These are phyloP conservation scores for Chloropicon primus DNA, from an alignment of 139 green algal species.

Conservation along the genomic window DNA sequence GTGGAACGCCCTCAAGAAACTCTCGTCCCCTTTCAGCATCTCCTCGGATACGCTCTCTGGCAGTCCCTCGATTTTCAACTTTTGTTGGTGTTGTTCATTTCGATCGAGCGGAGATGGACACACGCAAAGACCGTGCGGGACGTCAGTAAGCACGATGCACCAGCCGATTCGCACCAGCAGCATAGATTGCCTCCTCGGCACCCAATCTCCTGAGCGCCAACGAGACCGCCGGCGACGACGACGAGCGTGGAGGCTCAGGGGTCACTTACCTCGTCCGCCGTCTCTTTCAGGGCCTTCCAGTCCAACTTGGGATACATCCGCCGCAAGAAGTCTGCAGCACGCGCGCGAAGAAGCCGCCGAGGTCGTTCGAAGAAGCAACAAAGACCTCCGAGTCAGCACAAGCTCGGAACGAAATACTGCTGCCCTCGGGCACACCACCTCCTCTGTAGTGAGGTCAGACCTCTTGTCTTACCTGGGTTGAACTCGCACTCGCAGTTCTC, in stretches of 20 bases:
- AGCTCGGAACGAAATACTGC: too few species aligned
- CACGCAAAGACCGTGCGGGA: not conserved
- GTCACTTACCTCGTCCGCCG: slow-evolving; percentile 32
- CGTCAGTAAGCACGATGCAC: too few species aligned
- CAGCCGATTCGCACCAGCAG: too few species aligned
- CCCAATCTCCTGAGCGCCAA: too few species aligned
- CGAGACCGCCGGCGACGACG: too few species aligned
- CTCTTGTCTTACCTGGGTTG: not conserved
- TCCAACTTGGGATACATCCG: slow-evolving; percentile 79
- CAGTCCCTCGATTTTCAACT: slow-evolving; percentile 17
- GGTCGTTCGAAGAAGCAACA: not conserved
- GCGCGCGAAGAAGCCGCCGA: not conserved
- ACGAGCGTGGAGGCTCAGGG: too few species aligned
- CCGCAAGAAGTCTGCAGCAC: slow-evolving; percentile 61
- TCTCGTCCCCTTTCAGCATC: slow-evolving; percentile 37
- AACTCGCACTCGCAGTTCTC: slow-evolving; percentile 7
- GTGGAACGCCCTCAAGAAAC: slow-evolving; percentile 49
- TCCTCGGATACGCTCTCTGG: slow-evolving; percentile 37
- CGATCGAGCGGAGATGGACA: not conserved
- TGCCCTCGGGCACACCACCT: too few species aligned
- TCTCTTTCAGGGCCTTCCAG: slow-evolving; percentile 66
- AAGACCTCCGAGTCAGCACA: too few species aligned
- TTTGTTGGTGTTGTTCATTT: not conserved
- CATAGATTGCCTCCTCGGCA: too few species aligned
- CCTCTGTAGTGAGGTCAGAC: too few species aligned